Evolutionary conservation across 2,329 filamentous ascomycete species (phyloP).

Genomic region (Aquanectria penicillioides): DNA sequence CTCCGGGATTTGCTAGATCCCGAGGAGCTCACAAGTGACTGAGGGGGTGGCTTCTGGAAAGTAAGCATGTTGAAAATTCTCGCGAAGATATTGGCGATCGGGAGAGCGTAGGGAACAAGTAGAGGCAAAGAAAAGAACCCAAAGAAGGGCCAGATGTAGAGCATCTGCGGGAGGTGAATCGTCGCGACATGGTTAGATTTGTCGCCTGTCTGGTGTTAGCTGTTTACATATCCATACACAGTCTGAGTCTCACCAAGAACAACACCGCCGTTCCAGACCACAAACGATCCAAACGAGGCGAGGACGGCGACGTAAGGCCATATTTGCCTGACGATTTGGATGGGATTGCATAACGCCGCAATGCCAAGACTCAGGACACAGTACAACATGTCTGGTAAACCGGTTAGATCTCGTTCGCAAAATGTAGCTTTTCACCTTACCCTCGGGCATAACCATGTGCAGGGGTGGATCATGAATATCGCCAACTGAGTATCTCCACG

Average conservation of each 20-base stretch:
- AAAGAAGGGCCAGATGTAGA: constrained; percentile 94
- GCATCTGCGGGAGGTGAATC: constrained; percentile 88
- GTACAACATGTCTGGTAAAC: constrained; percentile 59
- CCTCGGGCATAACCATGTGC: constrained; percentile 58
- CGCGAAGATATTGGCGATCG: constrained; percentile 39
- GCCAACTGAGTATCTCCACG: constrained; percentile 58
- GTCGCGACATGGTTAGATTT: constrained; percentile 94
- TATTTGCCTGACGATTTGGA: constrained; percentile 56
- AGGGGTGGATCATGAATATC: constrained; percentile 66
- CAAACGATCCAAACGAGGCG: constrained; percentile 75
- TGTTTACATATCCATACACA: background rate
- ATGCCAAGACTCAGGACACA: constrained; percentile 72
- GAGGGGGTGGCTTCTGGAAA: background rate
- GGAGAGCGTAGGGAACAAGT: constrained; percentile 63
- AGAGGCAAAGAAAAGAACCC: constrained; percentile 90
- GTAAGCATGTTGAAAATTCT: background rate
- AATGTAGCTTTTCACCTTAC: constrained; percentile 47
- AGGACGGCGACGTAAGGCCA: constrained; percentile 73
- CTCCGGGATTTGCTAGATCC: constrained; percentile 6
- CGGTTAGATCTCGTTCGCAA: constrained; percentile 21
- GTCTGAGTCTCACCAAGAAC: constrained; percentile 76
- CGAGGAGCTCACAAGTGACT: background rate
- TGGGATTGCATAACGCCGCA: constrained; percentile 62
- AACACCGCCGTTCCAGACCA: constrained; percentile 89
- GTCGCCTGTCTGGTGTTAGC: constrained; percentile 70